Base-by-base conservation (phyloP, 2,329 filamentous ascomycete genomes). In the Immersiporthe knoxdaviesiana region DNA sequence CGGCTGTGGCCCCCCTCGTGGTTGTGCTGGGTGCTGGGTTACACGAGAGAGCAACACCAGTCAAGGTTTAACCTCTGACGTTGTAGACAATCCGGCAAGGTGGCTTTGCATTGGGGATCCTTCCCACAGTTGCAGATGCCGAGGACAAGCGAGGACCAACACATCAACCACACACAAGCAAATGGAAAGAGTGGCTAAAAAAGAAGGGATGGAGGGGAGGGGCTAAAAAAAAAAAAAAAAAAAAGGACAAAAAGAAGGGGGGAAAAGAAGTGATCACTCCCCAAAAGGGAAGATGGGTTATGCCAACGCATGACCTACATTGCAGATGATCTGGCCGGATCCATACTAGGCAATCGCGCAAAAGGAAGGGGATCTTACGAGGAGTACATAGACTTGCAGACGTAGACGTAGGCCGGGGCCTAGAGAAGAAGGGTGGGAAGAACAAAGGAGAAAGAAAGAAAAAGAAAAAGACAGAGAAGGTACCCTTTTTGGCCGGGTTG, bases 241-340 rank as follows among this genome's bases (percentile, higher is more conserved):
- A 6, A 16, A 39, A 2, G 41, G 16, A 44, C n/a, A n/a, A n/a
- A n/a, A n/a, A n/a, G n/a, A n/a, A n/a, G n/a, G n/a, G n/a, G n/a
- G n/a, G n/a, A 1, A 18, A 44, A 47, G n/a, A 6, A 47, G 18
- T n/a, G 44, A 47, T 47, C 16, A 47, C 18, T 47, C 10, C 47
- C 18, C 41, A 2, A 52, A 52, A 27, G 47, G 47, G 47, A 10
- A 27, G 47, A 54, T 2, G 44, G 24, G n/a, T n/a, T 21, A 27
- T 54, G 52, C 52, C 52, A 54, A 16, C 52, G 52, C 52, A 54
- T 54, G 52, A 54, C 52, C 52, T 54, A 54, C 52, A 54, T 54
- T 54, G 52, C 52, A 54, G 52, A 54, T 54, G n/a, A 30, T 30
- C 52, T 30, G 52, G 52, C 24, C 24, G 12, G 52, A 54, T 54